Base-by-base conservation (phyloP, 495 filamentous ascomycete genomes). In the Hyaloscypha bicolor region DNA sequence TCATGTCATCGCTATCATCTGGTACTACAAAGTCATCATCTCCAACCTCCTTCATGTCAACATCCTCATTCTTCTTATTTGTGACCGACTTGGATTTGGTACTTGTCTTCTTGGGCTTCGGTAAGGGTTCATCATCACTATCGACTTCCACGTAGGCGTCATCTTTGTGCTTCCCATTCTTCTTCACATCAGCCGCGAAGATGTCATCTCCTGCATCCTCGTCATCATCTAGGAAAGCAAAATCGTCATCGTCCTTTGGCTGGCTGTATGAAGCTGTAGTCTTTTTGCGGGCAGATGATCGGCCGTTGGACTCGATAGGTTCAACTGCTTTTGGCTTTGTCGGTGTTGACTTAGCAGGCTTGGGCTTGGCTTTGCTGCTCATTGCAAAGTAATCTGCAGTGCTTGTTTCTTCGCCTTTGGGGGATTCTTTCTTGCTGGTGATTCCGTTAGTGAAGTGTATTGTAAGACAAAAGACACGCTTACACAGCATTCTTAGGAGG, bases 141-240 rank as follows among this genome's bases (percentile, higher is more conserved):
- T 87, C 83, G 45, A 86, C 84, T 63, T 87, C 87, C 31, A 80
- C 83, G 39, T 91, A 88, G 55, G 89, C 90, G 70, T 90, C 87
- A 69, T 91, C 90, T 73, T 86, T 89, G 45, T 84, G 75, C 67
- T 88, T 91, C 58, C 75, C 75, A 55, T 79, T 78, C 64, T 76
- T 77, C 69, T 80, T 84, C n/a, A 84, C 86, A 58, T 90, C 88
- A 0, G 86, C 85, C 2, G 86, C 86, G 73, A 89, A 90, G 19
- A 93, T 90, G 70, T 94, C 91, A 65, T 93, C 91, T 14, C 82
- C 87, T 6, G 83, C 90, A 62, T 90, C 85, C n/a, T 81, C 78
- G 62, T 84, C 86, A 60, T 89, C 89, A 9, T 89, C 85, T 61
- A 87, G 65, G 37, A 83, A 77, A 33, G 78, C 83, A 48, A 66